Base-by-base conservation (phyloP, 2,329 filamentous ascomycete species). In the Acrocalymma vagum region DNA sequence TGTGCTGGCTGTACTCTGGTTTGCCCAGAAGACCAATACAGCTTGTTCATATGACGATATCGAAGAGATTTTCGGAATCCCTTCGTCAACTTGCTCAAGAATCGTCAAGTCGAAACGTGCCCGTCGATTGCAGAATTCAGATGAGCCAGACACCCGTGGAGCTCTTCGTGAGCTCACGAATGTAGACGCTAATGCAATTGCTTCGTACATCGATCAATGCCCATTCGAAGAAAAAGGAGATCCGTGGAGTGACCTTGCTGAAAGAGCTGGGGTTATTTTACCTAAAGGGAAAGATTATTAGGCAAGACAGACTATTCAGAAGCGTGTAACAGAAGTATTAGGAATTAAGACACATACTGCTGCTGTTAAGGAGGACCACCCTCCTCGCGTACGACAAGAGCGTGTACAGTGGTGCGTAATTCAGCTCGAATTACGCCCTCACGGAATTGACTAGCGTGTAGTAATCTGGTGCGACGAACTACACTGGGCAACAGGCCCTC, bases 261-360 rank as follows among this genome's bases (percentile, higher is more conserved):
- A 25, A 14, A 24, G 31, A 24, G 31, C 21, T 24, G 31, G 31
- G 8, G 31, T 35, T 24, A 22, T 32, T n/a, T n/a, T n/a, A n/a
- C n/a, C n/a, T n/a, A n/a, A n/a, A n/a, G n/a, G n/a, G n/a, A n/a
- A n/a, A n/a, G n/a, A n/a, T n/a, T n/a, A n/a, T n/a, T n/a, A n/a
- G n/a, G n/a, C n/a, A n/a, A n/a, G n/a, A n/a, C n/a, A n/a, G n/a
- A n/a, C n/a, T n/a, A n/a, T n/a, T n/a, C n/a, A n/a, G n/a, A n/a
- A n/a, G n/a, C n/a, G n/a, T n/a, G n/a, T n/a, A n/a, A n/a, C n/a
- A n/a, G n/a, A n/a, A n/a, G n/a, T n/a, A n/a, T n/a, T n/a, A n/a
- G n/a, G n/a, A n/a, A n/a, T n/a, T n/a, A n/a, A n/a, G n/a, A n/a
- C n/a, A n/a, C n/a, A n/a, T n/a, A n/a, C n/a, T n/a, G n/a, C n/a